phyloP scores from a whole-genome alignment of 2,329 filamentous ascomycete species.

The Aspergillus quadrilineatus region DNA sequence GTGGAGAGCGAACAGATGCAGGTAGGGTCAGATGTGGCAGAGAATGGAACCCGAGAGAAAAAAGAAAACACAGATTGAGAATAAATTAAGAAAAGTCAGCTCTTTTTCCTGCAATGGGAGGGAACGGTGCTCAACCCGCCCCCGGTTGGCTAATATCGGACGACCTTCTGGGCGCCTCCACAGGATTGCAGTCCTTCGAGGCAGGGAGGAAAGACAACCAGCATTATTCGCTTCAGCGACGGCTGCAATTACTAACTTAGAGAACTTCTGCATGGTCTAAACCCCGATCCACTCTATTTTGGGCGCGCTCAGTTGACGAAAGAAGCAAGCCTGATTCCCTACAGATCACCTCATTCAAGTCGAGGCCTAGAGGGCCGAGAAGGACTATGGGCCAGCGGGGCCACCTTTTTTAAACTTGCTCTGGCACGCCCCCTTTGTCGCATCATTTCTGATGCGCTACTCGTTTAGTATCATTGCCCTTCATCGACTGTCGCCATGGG shows the following conservation, averaged over 20 bases:
- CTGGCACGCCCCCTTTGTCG: slow-evolving; percentile 12
- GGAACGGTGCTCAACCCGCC: slow-evolving; percentile 14
- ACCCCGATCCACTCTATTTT: slow-evolving; percentile 26
- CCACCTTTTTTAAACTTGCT: slow-evolving; percentile 17
- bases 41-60: slow-evolving; percentile 16
- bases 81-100: slow-evolving; percentile 17
- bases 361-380: slow-evolving; percentile 8
- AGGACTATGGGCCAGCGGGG: slow-evolving; percentile 14
- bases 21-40: slow-evolving; percentile 6
- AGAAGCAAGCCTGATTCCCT: slow-evolving; percentile 11
- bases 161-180: slow-evolving; percentile 21
- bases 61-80: slow-evolving; percentile 11
- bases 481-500: slow-evolving; percentile 19
- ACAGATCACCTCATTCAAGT: slow-evolving; percentile 14
- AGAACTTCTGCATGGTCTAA: slow-evolving; percentile 20
- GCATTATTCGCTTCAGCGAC: slow-evolving; percentile 14
- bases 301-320: slow-evolving; percentile 15
- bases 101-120: slow-evolving; percentile 16
- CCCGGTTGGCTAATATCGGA: slow-evolving; percentile 18
- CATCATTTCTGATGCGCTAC: slow-evolving; percentile 14
- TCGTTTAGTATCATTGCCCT: slow-evolving; percentile 8
- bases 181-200: slow-evolving; percentile 16
- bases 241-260: slow-evolving; percentile 14
- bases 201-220: slow-evolving; percentile 17
- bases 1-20: slow-evolving; percentile 19